phyloP scores from a whole-genome alignment of 2,329 filamentous ascomycete species.

The Claviceps purpurea region DNA sequence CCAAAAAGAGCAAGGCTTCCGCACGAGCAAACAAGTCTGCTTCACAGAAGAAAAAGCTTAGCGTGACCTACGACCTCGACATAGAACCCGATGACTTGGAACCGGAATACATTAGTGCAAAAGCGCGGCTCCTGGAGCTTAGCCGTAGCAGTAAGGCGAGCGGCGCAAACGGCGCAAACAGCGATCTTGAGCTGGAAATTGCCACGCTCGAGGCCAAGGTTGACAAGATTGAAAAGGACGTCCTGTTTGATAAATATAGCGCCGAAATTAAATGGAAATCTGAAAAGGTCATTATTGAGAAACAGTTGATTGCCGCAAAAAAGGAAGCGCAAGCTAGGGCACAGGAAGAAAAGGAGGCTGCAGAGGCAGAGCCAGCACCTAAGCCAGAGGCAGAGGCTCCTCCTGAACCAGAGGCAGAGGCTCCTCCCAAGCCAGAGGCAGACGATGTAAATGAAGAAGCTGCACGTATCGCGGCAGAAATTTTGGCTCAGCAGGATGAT shows the following conservation, averaged over 20 bases:
- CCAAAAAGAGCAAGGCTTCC: slow-evolving; percentile 22
- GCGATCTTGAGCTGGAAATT: slow-evolving; percentile 31
- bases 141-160: slow-evolving; percentile 11
- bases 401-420: slow-evolving; percentile 12
- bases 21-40: slow-evolving; percentile 6
- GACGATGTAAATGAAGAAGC: slow-evolving; percentile 41
- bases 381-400: slow-evolving; percentile 20
- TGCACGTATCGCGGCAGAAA: slow-evolving; percentile 42
- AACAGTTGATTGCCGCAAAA: slow-evolving; percentile 41
- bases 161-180: slow-evolving; percentile 8
- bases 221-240: slow-evolving; percentile 61
- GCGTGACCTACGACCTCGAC: slow-evolving; percentile 49
- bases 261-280: slow-evolving; percentile 54
- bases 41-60: slow-evolving; percentile 24
- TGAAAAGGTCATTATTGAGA: slow-evolving; percentile 45
- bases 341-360: slow-evolving; percentile 7
- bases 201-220: slow-evolving; percentile 62
- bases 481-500: slow-evolving; percentile 43
- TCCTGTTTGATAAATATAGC: slow-evolving; percentile 55
- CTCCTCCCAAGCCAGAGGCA: slow-evolving; percentile 16
- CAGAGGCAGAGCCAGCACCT: slow-evolving; percentile 11
- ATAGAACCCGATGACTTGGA: slow-evolving; percentile 64
- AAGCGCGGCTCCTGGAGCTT: slow-evolving; percentile 50
- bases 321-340: slow-evolving; percentile 18
- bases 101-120: slow-evolving; percentile 64